phyloP scores from a whole-genome alignment of 2,329 filamentous ascomycete genomes.

The Aspergillus sp. region DNA sequence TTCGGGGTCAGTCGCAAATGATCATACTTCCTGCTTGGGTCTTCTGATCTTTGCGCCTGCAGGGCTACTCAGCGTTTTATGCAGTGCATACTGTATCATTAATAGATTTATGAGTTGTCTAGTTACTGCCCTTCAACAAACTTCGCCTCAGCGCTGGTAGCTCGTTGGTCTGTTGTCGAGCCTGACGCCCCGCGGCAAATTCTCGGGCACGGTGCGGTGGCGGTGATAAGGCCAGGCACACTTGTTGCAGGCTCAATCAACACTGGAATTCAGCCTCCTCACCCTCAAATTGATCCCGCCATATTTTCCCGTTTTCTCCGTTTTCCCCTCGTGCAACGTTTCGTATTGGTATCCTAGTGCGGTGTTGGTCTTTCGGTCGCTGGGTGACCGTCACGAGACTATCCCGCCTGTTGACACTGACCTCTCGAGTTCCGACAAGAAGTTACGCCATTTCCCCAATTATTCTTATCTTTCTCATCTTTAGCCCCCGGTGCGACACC shows the following conservation, averaged over 20 bases:
- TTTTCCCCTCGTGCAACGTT: background rate
- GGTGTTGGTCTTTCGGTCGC: slow-evolving; percentile 9
- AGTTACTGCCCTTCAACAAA: background rate
- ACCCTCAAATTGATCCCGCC: background rate
- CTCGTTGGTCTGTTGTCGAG: slow-evolving; percentile 1
- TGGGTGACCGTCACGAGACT: slow-evolving; percentile 19
- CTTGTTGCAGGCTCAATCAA: background rate
- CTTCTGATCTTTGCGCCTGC: background rate
- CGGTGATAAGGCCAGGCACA: slow-evolving; percentile 10
- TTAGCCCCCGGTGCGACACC: background rate
- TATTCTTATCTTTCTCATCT: background rate
- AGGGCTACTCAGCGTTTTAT: background rate
- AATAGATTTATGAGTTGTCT: background rate
- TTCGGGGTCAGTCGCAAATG: no score
- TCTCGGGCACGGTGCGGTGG: slow-evolving; percentile 10
- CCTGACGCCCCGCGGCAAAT: slow-evolving; percentile 13
- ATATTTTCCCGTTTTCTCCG: background rate
- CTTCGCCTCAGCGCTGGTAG: background rate
- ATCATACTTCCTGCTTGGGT: background rate
- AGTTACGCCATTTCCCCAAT: background rate
- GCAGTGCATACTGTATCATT: background rate
- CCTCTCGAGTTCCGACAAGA: background rate
- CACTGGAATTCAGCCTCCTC: background rate
- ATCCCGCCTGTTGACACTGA: background rate
- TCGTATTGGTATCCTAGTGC: background rate